Evolutionary conservation across 805 yeast genomes (phyloP).

Genomic region (Helenozyma rhizophorensis): DNA sequence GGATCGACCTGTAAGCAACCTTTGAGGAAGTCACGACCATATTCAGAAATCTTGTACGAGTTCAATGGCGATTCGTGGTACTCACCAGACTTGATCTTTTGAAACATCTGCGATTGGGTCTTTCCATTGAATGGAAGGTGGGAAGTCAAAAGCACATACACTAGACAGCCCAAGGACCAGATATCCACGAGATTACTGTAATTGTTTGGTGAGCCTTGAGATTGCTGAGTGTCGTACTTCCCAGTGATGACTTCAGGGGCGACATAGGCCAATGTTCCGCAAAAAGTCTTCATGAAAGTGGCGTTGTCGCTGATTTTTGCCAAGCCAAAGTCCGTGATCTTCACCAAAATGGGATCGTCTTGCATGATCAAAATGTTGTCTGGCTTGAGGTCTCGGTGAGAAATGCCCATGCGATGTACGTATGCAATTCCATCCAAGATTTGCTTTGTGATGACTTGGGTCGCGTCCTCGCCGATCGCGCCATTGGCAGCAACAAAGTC

Average conservation of each 20-base stretch:
- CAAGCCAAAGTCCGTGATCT: constrained; percentile 93
- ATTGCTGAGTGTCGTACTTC: constrained; percentile 40
- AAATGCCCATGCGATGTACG: constrained; percentile 84
- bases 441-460: constrained; percentile 81
- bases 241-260: constrained; percentile 89
- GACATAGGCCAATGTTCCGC: constrained; percentile 95
- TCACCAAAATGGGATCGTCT: constrained; percentile 87
- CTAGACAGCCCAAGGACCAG: constrained; percentile 96
- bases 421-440: constrained; percentile 78
- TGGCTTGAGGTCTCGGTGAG: constrained; percentile 96
- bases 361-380: constrained; percentile 89
- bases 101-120: constrained; percentile 81
- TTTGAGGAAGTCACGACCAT: constrained; percentile 69
- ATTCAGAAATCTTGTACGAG: constrained; percentile 58
- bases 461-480: constrained; percentile 85
- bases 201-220: constrained; percentile 26
- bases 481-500: constrained; percentile 94
- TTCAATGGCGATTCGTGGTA: constrained; percentile 74
- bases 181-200: constrained; percentile 91
- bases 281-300: constrained; percentile 88
- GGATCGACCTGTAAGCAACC: constrained; percentile 77
- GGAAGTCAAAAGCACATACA: constrained; percentile 86
- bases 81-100: constrained; percentile 70
- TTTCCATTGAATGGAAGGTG: constrained; percentile 93
- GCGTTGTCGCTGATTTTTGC: constrained; percentile 86